Evolutionary conservation across 495 filamentous ascomycete genomes (phyloP), one percentile per base, ranked within the genome.

Genomic region (Neurospora sp.): DNA sequence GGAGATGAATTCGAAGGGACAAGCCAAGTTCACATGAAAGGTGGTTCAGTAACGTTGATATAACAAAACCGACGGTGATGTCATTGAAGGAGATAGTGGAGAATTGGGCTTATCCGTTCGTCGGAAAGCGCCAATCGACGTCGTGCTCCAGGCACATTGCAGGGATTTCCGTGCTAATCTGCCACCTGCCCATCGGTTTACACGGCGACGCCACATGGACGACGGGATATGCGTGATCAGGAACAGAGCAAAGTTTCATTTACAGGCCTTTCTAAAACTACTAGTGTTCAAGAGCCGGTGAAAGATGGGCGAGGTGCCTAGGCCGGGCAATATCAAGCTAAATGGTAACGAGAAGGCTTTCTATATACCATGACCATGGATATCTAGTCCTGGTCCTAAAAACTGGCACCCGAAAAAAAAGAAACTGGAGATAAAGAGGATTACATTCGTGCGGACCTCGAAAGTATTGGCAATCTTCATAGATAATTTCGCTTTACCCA

Each of bases 31-130:
- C 14, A 65, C 53, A 65, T 31, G 12, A 18, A 61, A 37, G 53
- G 53, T 65, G 27, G 22, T 35, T 35, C 27, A 53, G 20, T 12
- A 10, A 53, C 12, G 48, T 31, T 61, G 48, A 27, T 16, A 16
- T 16, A 3, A 3, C 22, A 31, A 61, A 12, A 35, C 4, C 12
- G 3, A 3, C 37, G 69, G 72, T 75, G 74, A 75, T 75, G 74
- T 75, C 72, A 75, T 73, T 73, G 68, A 41, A 22, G 14, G 65
- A 14, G 11, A 27, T 18, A n/a, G 39, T 27, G 18, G 69, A 41
- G 72, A 41, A 41, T 65, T 35, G 31, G 27, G 53, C 5, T 11
- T 61, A 16, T 61, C 22, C 22, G 48, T 59, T 59, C 48, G 53
- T 61, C 22, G 27, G 22, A 37, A 65, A 7, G 53, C 27, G 53